Conservation (phyloP, 148 eudicot genomes). For the Vaccinium myrtillus region DNA sequence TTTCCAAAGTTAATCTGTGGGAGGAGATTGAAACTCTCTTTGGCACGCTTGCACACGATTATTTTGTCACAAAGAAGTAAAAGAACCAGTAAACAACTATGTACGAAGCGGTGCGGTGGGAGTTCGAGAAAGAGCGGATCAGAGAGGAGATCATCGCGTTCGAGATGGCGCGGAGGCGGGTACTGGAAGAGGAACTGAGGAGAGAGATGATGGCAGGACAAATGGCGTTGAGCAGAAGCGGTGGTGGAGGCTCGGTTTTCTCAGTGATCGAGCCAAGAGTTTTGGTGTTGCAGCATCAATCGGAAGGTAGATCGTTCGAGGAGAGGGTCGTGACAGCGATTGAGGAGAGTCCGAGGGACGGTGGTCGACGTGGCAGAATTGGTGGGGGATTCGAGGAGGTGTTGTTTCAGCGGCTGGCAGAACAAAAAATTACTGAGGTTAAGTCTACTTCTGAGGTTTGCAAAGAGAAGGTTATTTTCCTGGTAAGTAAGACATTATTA, state of each 20-base stretch:
- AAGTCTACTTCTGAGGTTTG: not conserved
- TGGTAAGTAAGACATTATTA: not conserved
- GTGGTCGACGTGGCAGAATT: not conserved
- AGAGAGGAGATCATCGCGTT: constrained; percentile 49
- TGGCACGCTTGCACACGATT: too few species aligned
- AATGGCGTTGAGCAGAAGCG: constrained; percentile 22
- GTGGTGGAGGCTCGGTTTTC: not conserved
- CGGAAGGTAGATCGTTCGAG: too few species aligned
- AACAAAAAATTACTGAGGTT: not conserved
- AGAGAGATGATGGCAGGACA: constrained; percentile 64
- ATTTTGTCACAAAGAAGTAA: too few species aligned
- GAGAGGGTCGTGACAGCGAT: too few species aligned
- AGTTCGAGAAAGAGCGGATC: constrained; percentile 60
- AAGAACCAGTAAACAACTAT: too few species aligned
- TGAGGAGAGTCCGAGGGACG: not conserved
- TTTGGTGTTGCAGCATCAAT: too few species aligned
- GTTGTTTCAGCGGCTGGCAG: not conserved
- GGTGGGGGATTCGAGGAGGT: not conserved
- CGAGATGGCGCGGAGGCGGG: constrained; percentile 43
- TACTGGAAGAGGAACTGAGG: constrained; percentile 60
- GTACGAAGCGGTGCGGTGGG: constrained; percentile 34
- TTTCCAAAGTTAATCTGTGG: too few species aligned
- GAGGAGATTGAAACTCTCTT: too few species aligned
- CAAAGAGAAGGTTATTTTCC: constrained; percentile 6
- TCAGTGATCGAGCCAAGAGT: not conserved